Base-by-base conservation (phyloP, 2,329 filamentous ascomycete species). In the Lasiodiplodia theobromae region DNA sequence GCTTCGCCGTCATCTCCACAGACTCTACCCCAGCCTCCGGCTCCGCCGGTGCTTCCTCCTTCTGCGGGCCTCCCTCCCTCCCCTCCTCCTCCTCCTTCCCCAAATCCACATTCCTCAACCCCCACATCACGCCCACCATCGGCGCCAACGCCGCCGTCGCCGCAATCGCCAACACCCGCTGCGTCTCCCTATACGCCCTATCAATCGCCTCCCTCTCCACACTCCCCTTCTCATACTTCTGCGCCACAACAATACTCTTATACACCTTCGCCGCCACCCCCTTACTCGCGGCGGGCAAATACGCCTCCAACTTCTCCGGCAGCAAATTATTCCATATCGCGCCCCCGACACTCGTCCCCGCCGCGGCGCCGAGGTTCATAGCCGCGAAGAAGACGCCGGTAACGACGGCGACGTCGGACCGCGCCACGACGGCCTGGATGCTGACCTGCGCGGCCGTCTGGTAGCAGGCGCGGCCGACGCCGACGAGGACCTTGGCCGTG, bases 131-230 rank as follows among this genome's bases (percentile, higher is more conserved):
- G 1, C 47, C 47, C 18, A 51, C 47, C 47, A 51, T 51, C 47
- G 47, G 47, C 18, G 47, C 47, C 47, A 51, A 21, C 18, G 47
- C 47, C 47, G 47, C 47, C 10, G 47, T 51, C 7, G 47, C 47
- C 47, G 47, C 47, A 51, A 51, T 51, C 16, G 47, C 47, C 47
- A 51, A 51, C 47, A 51, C 16, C 1, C 47, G 10, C 47, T 51
- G 47, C 47, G 47, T 51, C 18, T 51, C 47, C 16, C 47, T 18
- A 51, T 51, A 51, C 18, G 47, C 47, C 0, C 21, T 2, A 10
- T 51, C 47, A 51, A 51, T 51, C 47, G 47, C 47, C n/a, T 51
- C 47, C 21, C 47, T 51, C 14, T 18, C 51, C n/a, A 53, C 51
- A 12, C n/a, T 28, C 11, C 25, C 51, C 25, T 14, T 53, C 7